These are phyloP conservation scores for Fusarium burgessii DNA, from an alignment of 2,329 filamentous ascomycete genomes.

Conservation along the genomic window DNA sequence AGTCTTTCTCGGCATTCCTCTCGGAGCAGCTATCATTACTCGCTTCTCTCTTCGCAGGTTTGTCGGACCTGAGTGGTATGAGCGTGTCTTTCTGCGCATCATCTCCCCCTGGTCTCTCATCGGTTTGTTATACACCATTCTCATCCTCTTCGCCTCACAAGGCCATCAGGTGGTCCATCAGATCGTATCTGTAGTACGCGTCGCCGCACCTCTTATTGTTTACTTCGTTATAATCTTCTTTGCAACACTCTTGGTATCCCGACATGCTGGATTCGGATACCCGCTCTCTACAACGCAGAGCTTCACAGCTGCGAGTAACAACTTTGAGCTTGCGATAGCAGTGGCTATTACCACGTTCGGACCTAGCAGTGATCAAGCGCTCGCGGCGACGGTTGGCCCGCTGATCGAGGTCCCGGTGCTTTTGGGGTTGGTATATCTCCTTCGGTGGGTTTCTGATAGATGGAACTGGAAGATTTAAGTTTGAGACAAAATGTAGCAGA, in stretches of 20 bases:
- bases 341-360: conserved; percentile 87
- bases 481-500: not conserved
- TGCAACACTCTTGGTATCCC: conserved; percentile 70
- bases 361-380: conserved; percentile 79
- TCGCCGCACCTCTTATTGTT: conserved; percentile 82
- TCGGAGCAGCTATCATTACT: conserved; percentile 83
- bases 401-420: conserved; percentile 89
- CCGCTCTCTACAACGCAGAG: conserved; percentile 79
- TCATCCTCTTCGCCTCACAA: conserved; percentile 87
- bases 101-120: conserved; percentile 81
- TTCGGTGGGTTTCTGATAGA: conserved; percentile 68
- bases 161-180: conserved; percentile 82
- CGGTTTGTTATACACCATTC: conserved; percentile 86
- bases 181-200: conserved; percentile 83
- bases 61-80: conserved; percentile 71
- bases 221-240: conserved; percentile 85
- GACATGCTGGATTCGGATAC: conserved; percentile 80
- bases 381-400: conserved; percentile 86
- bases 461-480: conserved; percentile 51
- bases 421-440: conserved; percentile 79
- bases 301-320: conserved; percentile 91
- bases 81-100: conserved; percentile 75
- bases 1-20: conserved; percentile 86
- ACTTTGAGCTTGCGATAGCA: conserved; percentile 92
- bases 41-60: conserved; percentile 70